These are phyloP conservation scores for Blastobotrys muscicola DNA, from an alignment of 805 yeast species.

Conservation along the genomic window DNA sequence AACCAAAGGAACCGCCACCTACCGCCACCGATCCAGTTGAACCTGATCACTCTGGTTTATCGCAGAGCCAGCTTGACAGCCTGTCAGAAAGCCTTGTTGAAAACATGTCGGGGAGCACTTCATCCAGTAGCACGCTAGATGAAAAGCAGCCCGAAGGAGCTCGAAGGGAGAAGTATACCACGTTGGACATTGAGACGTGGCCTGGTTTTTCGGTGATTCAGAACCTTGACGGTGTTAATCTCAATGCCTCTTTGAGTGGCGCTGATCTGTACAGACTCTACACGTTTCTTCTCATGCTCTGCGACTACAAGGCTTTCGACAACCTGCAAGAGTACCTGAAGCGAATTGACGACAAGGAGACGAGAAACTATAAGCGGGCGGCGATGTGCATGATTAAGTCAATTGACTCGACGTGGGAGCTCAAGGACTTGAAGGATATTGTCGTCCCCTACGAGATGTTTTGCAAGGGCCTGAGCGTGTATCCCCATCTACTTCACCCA, in stretches of 20 bases:
- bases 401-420: slow-evolving; percentile 29
- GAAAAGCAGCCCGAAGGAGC: slow-evolving; percentile 15
- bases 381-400: slow-evolving; percentile 42
- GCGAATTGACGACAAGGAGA: slow-evolving; percentile 24
- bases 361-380: slow-evolving; percentile 32
- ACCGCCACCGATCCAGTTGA: slow-evolving; percentile 11
- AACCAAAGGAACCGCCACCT: slow-evolving; percentile 9
- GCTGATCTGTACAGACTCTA: slow-evolving; percentile 35
- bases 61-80: no score
- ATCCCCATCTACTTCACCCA: slow-evolving; percentile 38
- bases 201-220: slow-evolving; percentile 30
- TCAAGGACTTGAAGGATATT: slow-evolving; percentile 6
- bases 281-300: slow-evolving; percentile 39
- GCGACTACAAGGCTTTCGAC: slow-evolving; percentile 32
- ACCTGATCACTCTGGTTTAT: no score
- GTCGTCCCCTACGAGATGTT: no score
- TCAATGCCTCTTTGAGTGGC: slow-evolving; percentile 33
- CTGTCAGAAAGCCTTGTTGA: no score
- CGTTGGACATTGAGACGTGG: slow-evolving; percentile 21
- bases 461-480: slow-evolving; percentile 1
- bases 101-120: no score
- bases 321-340: slow-evolving; percentile 23
- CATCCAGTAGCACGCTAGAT: slow-evolving; percentile 3
- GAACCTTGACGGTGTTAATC: slow-evolving; percentile 37
- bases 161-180: slow-evolving; percentile 9